These are phyloP conservation scores for Pythium sukuiense DNA, from an alignment of 352 stramenopile species.

Conservation along the genomic window DNA sequence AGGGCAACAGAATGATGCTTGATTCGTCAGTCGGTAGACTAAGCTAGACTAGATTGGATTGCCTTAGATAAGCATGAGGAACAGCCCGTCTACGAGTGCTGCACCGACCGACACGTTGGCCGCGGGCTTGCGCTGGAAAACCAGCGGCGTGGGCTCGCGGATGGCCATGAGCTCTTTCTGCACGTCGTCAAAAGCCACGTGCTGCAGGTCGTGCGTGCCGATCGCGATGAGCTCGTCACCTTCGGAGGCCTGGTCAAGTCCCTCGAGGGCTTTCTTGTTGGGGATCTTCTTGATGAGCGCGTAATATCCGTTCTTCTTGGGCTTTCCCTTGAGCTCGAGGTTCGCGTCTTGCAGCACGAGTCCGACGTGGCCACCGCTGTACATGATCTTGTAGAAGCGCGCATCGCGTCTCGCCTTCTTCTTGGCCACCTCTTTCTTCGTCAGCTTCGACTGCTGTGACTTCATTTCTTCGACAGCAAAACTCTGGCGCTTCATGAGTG, in stretches of 20 bases:
- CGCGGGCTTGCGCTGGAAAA: slow-evolving; percentile 59
- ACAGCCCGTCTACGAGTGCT: slow-evolving; percentile 59
- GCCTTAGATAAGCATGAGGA: slow-evolving; percentile 75
- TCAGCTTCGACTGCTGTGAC: slow-evolving; percentile 1
- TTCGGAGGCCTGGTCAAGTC: slow-evolving; percentile 47
- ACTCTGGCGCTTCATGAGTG: slow-evolving; percentile 57
- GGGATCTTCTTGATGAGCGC: slow-evolving; percentile 59
- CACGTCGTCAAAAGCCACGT: slow-evolving; percentile 62
- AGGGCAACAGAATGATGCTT: slow-evolving; percentile 15
- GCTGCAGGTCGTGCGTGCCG: slow-evolving; percentile 59
- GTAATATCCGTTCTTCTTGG: slow-evolving; percentile 69
- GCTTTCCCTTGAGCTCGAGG: slow-evolving; percentile 50
- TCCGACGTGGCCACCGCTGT: slow-evolving; percentile 41
- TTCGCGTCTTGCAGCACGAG: slow-evolving; percentile 45
- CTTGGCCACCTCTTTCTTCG: slow-evolving; percentile 20
- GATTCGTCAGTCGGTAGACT: not conserved
- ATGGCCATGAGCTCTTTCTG: slow-evolving; percentile 46
- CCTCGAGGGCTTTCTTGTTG: slow-evolving; percentile 41
- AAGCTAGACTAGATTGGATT: not conserved
- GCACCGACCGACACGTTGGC: slow-evolving; percentile 28
- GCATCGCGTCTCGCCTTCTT: slow-evolving; percentile 38
- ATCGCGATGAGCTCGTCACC: slow-evolving; percentile 79
- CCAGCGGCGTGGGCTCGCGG: slow-evolving; percentile 42
- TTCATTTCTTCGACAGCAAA: slow-evolving; percentile 51
- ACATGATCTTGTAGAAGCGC: slow-evolving; percentile 70